Evolutionary conservation across 768 basidiomycete species (phyloP), one percentile per base, ranked within the genome.

Genomic region (Amanita polypyramis): DNA sequence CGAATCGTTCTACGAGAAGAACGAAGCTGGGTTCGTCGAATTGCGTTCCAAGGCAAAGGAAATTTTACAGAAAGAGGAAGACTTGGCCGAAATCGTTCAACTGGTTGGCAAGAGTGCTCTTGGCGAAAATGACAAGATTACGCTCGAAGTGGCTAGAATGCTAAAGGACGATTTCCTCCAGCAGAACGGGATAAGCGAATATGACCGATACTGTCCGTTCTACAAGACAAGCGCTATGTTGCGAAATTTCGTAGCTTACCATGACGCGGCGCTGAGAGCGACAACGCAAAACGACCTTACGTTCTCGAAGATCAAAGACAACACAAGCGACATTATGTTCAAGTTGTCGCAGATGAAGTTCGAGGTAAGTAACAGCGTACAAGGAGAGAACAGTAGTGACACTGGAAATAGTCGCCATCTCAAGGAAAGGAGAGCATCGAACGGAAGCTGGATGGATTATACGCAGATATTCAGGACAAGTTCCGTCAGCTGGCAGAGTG

Each of bases 331-430:
- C 58, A 66, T 96, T 52, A 87, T 93, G 78, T 98, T 85, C 73
- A 91, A 93, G 65, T 79, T 99, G n/a, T 95, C 92, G 39, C 94
- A 98, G 66, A 94, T 95, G 92, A 98, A 97, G 65, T 97, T 96
- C 61, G 92, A 96, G 82, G 92, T 91, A 57, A 42, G 79, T 55
- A 25, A 21, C 42, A 39, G 37, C 38, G 15, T 34, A 45, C 19
- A 45, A 14, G 32, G 12, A 37, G 21, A 30, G 21, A 41, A 35
- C 5, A 42, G 40, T 30, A 10, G 35, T 55, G 10, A 25, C 41
- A 39, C 40, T 51, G 45, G 47, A 25, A 57, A 15, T 58, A 94
- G 88, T 87, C 85, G 19, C 96, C 96, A 14, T 89, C 91, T 6
- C 84, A 92, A 70, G 91, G 92, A 33, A 76, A 93, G 65, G 88